Evolutionary conservation across 2,329 filamentous ascomycete genomes (phyloP), one percentile per base, ranked within the genome.

Genomic region (Cadophora malorum): DNA sequence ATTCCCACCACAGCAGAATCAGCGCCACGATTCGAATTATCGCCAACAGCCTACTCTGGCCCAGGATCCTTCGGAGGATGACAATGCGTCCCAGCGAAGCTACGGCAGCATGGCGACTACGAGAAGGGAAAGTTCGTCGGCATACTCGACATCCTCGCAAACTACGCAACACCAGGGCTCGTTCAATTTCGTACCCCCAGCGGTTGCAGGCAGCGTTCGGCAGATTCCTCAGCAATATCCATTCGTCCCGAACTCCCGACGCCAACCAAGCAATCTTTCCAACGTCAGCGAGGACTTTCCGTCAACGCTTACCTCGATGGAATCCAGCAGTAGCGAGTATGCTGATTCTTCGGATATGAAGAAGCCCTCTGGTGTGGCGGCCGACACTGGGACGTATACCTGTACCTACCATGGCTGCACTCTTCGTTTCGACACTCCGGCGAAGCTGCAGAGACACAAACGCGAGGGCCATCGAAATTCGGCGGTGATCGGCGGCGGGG

Each of bases 391-490:
- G 14, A 97, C 94, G 0, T 99, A 97, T 81, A 97, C 94, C 0
- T 99, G 96, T 80, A 97, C 94, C 0, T 97, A 97, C 75, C 94
- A 97, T 76, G 93, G 94, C 12, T 98, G 96, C 78, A 90, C 90
- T 0, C 84, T 91, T 73, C 91, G 96, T 64, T 99, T 99, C 76
- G 93, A 97, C 73, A 93, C 93, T 0, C 93, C 94, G 4, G 85
- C 89, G 9, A 89, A 94, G 73, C 85, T 99, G 3, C 94, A 98
- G 79, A 96, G 96, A 81, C 96, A 99, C 83, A 97, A 97, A 83
- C 89, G 94, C 28, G 96, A 99, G 78, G 92, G 90, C 5, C 96
- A 99, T 78, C 88, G 95, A 60, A 91, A 93, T 74, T 88, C 87
- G n/a, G 89, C 84, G 75, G 80, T 80, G 74, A 83, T 78, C 77